Evolutionary conservation across 805 yeast species (phyloP), one percentile per base, ranked within the genome.

Genomic region (Naumovozyma castellii): DNA sequence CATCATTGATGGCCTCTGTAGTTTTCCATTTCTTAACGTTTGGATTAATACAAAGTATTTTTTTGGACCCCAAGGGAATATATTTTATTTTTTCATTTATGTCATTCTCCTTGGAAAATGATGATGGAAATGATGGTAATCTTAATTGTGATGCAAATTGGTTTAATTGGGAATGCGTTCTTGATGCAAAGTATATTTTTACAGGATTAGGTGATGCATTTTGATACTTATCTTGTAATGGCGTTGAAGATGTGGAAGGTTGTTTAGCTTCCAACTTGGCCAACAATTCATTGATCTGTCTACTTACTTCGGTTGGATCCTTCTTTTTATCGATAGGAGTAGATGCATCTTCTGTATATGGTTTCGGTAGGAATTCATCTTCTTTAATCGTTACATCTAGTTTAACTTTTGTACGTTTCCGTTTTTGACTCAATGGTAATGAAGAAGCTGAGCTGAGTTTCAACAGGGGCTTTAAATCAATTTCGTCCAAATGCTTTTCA

Each of bases 151-250:
- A 72, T 0, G 86, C 75, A 53, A 88, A 84, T 54, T 88, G 97
- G 29, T 69, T 68, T 34, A 88, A 64, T 56, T 88, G 97, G 0
- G 96, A 84, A 53, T 88, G 97, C 0, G 97, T 88, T 59, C 97
- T 67, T 2, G 96, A 85, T 0, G 94, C 71, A 54, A 78, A 87
- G 48, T 62, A 74, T 1, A 88, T 75, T 48, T 78, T 73, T 1
- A 66, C 51, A 0, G 74, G 61, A 15, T 63, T 60, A 5, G 47
- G 50, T 8, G 51, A 42, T 45, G 58, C 34, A 45, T 51, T 31
- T 14, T 47, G 46, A 44, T 41, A 27, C 43, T 36, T 28, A 47
- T 46, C 47, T 5, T 36, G 43, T n/a, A n/a, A n/a, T n/a, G n/a
- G 8, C n/a, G n/a, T n/a, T n/a, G n/a, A n/a, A n/a, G 27, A 6